These are phyloP conservation scores for Candida ficus DNA, from an alignment of 805 yeast species.

Conservation along the genomic window DNA sequence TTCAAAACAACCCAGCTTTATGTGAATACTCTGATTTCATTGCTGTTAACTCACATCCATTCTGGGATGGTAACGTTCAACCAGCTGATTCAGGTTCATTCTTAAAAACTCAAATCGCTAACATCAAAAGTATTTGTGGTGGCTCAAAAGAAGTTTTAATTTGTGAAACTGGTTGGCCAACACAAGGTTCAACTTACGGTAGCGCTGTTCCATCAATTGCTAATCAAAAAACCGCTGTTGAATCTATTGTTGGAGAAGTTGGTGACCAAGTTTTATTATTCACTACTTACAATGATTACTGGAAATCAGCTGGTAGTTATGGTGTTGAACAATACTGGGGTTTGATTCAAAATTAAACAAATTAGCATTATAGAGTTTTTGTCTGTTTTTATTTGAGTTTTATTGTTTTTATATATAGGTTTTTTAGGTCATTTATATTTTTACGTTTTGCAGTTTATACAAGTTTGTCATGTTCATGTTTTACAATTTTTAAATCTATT, in stretches of 20 bases:
- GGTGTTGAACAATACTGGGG: slow-evolving; percentile 56
- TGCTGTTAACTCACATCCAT: slow-evolving; percentile 66
- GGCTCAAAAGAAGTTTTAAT: slow-evolving; percentile 38
- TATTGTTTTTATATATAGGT: no score
- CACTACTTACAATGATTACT: slow-evolving; percentile 57
- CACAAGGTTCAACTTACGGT: slow-evolving; percentile 50
- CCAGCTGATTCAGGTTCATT: slow-evolving; percentile 52
- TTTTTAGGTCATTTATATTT: not conserved
- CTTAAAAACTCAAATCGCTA: slow-evolving; percentile 42
- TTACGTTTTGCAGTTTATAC: not conserved
- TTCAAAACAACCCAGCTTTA: slow-evolving; percentile 42
- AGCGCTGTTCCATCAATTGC: slow-evolving; percentile 47
- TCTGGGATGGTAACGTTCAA: slow-evolving; percentile 49
- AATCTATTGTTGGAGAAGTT: slow-evolving; percentile 40
- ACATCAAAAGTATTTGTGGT: slow-evolving; percentile 43
- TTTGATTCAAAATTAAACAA: slow-evolving; percentile 22
- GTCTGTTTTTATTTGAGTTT: not conserved
- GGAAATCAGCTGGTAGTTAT: slow-evolving; percentile 54
- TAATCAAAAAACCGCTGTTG: slow-evolving; percentile 49
- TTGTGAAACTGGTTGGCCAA: slow-evolving; percentile 72
- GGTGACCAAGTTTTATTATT: slow-evolving; percentile 50
- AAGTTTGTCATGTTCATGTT: not conserved
- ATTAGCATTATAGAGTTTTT: not conserved
- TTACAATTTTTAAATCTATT: not conserved
- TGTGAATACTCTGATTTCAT: slow-evolving; percentile 57